Evolutionary conservation across 1,139 yeast species (phyloP), one percentile per base, ranked within the genome.

Genomic region (Wickerhamomyces sp.): DNA sequence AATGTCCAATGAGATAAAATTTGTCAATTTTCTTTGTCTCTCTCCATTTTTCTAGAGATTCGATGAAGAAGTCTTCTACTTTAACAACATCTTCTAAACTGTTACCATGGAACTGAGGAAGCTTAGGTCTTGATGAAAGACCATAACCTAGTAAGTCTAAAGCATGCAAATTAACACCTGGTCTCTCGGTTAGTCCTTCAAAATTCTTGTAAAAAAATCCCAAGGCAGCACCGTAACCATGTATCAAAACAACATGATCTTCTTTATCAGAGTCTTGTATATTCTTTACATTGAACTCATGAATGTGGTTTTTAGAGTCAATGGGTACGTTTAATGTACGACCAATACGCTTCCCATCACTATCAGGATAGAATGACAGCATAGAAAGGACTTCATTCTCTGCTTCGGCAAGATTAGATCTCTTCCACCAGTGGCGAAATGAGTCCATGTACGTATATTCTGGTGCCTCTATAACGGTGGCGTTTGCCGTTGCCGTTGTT

Each of bases 141-240:
- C 96, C 97, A 66, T 88, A 88, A 2, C 96, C 94, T 10, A 88
- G 67, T 53, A 88, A 68, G 54, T 91, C 98, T 22, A 91, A 61
- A 23, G 89, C 88, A 56, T 85, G 93, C 8, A 89, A 52, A 39
- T 72, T 68, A 7, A 44, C 33, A 54, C 59, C 70, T 31, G 64
- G 68, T 30, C 58, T 66, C 62, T 62, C 53, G 39, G 63, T 70
- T 54, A 72, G 64, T 30, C 54, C 75, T 36, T 74, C 79, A 44
- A 86, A 77, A 52, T 87, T 89, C 37, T 85, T 69, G 47, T 86
- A 87, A 62, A 81, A 91, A 52, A 93, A 82, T 13, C 94, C 96
- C 15, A 84, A 64, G 0, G 95, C 85, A 0, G 97, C 95, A 0
- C 96, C 96, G 57, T 87, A 91, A 0, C 98, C 98, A 55, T 91